These are phyloP conservation scores for Funneliformis mosseae DNA, from an alignment of 192 early-diverging fungal genomes.

Conservation along the genomic window DNA sequence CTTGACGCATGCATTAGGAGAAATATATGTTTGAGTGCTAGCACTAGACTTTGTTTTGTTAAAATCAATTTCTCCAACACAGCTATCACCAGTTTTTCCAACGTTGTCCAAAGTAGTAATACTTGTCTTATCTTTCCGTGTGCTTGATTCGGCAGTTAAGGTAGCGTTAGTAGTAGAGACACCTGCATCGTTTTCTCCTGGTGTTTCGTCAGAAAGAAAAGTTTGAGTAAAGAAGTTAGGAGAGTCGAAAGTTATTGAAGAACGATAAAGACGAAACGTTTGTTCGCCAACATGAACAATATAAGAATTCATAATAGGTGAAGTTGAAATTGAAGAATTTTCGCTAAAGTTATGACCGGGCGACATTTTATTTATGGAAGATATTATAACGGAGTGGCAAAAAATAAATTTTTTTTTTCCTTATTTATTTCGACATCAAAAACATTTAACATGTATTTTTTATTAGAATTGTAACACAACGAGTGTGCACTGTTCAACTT, in stretches of 20 bases:
- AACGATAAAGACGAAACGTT: slow-evolving; percentile 27
- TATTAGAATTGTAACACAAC: background rate
- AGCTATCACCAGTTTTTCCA: background rate
- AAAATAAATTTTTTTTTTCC: too few species aligned
- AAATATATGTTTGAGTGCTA: slow-evolving; percentile 4
- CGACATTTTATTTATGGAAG: background rate
- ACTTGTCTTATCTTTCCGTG: background rate
- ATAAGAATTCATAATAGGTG: slow-evolving; percentile 29
- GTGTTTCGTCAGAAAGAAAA: slow-evolving; percentile 20
- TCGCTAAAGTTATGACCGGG: slow-evolving; percentile 4
- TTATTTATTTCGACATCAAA: too few species aligned
- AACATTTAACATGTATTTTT: too few species aligned
- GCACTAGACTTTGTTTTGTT: background rate
- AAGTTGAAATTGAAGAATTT: background rate
- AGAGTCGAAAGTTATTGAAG: slow-evolving; percentile 29
- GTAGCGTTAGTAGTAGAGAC: background rate
- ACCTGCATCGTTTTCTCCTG: background rate
- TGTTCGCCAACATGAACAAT: slow-evolving; percentile 30
- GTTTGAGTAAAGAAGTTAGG: slow-evolving; percentile 28
- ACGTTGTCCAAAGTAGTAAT: background rate
- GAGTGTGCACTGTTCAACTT: too few species aligned
- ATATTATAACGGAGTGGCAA: background rate
- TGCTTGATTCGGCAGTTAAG: background rate
- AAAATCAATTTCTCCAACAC: background rate
- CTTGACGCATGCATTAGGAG: background rate